phyloP scores from a whole-genome alignment of 768 basidiomycete genomes.

The Russula foetens region DNA sequence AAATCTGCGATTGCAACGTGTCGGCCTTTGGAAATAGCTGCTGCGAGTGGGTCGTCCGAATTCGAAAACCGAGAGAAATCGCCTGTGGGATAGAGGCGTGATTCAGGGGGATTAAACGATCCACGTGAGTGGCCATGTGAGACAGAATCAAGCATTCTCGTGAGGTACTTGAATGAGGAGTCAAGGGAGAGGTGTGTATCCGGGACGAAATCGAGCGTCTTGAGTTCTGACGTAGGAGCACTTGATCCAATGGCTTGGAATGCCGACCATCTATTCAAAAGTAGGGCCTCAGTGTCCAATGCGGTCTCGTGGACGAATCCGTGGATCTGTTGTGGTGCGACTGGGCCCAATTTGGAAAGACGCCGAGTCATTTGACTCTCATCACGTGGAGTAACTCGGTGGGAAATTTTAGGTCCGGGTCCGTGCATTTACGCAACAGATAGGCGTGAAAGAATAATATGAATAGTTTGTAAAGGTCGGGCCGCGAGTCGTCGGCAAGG shows the following conservation, averaged over 20 bases:
- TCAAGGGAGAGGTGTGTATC: slow-evolving; percentile 4
- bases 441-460: slow-evolving; percentile 31
- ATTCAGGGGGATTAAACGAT: background rate
- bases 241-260: background rate
- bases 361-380: slow-evolving; percentile 23
- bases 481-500: background rate
- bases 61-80: background rate
- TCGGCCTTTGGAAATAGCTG: background rate
- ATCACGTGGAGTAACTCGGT: slow-evolving; percentile 27
- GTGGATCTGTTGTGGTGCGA: background rate
- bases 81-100: background rate
- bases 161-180: background rate
- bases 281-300: background rate
- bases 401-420: slow-evolving; percentile 22
- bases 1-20: slow-evolving; percentile 8
- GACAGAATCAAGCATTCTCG: background rate
- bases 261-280: background rate
- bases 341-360: slow-evolving; percentile 16
- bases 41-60: background rate
- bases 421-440: slow-evolving; percentile 17
- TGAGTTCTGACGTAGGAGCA: background rate
- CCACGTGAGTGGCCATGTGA: background rate
- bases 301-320: background rate
- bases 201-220: background rate
- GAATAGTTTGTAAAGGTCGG: slow-evolving; percentile 38